Percentiles rank a stretch among this genome's conserved stretches.
phyloP scores from a whole-genome alignment of 805 yeast species.

The Cyberlindnera galapagoensis region DNA sequence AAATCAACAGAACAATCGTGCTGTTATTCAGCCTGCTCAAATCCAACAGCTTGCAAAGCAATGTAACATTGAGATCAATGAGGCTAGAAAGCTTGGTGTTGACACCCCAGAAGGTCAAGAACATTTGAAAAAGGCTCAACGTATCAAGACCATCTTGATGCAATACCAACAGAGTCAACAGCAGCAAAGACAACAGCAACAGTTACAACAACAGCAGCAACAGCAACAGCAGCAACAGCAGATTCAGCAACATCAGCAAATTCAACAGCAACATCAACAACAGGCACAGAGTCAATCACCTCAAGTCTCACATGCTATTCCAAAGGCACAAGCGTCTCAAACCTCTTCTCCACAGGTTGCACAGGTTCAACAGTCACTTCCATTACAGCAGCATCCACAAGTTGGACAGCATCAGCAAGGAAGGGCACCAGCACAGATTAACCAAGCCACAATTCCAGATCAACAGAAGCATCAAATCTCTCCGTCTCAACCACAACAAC shows the following conservation, averaged over 20 bases:
- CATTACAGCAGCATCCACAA: conserved; percentile 12
- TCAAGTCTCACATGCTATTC: conserved; percentile 13
- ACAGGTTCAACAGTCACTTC: too few relatives aligned
- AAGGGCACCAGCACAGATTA: conserved; percentile 6
- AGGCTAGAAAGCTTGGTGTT: conserved; percentile 57
- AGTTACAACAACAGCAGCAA: conserved; percentile 14
- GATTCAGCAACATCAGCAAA: neutral
- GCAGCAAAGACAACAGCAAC: conserved; percentile 22
- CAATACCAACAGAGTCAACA: conserved; percentile 45
- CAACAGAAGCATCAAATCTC: too few relatives aligned
- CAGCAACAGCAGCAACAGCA: conserved; percentile 12
- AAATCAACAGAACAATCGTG: too few relatives aligned
- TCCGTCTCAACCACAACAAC: conserved; percentile 17
- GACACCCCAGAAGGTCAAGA: conserved; percentile 57
- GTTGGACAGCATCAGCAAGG: conserved; percentile 6
- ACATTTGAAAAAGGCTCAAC: conserved; percentile 56
- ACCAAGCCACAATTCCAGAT: conserved; percentile 11
- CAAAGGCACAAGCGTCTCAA: conserved; percentile 4
- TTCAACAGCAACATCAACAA: neutral
- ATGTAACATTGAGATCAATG: conserved; percentile 49
- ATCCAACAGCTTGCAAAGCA: conserved; percentile 51
- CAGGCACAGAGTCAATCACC: conserved; percentile 8
- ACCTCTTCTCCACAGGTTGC: conserved; percentile 8
- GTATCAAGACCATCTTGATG: conserved; percentile 53
- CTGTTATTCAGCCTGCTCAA: conserved; percentile 20